Evolutionary conservation across 371 early-diverging fungal species (phyloP).

Genomic region (Mucor saturninus): DNA sequence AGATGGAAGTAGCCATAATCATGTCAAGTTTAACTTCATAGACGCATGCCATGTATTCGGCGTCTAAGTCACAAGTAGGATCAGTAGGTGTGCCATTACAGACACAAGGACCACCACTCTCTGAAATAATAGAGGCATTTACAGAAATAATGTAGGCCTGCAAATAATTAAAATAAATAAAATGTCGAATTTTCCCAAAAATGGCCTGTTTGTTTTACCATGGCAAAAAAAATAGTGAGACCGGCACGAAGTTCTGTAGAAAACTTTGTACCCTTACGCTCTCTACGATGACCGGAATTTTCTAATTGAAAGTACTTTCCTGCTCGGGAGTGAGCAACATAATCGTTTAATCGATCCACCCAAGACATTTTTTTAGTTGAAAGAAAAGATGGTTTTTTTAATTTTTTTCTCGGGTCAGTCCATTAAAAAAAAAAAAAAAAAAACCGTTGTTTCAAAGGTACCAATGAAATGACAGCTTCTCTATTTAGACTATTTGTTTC

Average conservation of each 20-base stretch:
- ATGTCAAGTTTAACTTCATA: slow-evolving; percentile 68
- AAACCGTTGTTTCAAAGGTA: slow-evolving; percentile 1
- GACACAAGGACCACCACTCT: slow-evolving; percentile 77
- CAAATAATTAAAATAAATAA: background rate
- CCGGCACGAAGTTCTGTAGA: slow-evolving; percentile 75
- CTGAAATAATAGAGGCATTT: slow-evolving; percentile 75
- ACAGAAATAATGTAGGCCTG: slow-evolving; percentile 56
- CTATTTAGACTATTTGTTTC: slow-evolving; percentile 1
- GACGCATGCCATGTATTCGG: slow-evolving; percentile 65
- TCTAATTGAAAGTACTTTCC: slow-evolving; percentile 72
- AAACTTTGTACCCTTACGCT: slow-evolving; percentile 64
- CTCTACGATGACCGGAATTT: slow-evolving; percentile 57
- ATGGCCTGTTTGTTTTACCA: slow-evolving; percentile 26
- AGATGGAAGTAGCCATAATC: slow-evolving; percentile 74
- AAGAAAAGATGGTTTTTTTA: background rate
- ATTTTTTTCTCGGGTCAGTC: background rate
- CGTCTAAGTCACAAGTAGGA: slow-evolving; percentile 49
- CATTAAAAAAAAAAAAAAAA: slow-evolving; percentile 1
- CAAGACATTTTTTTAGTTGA: slow-evolving; percentile 12
- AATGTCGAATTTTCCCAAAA: background rate
- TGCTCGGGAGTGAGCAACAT: slow-evolving; percentile 56
- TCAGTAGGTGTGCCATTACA: slow-evolving; percentile 57
- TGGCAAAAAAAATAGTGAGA: slow-evolving; percentile 48
- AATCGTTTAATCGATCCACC: slow-evolving; percentile 52
- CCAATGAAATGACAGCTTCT: background rate